phyloP scores from a whole-genome alignment of 148 eudicot genomes.

The Silene uniflora region DNA sequence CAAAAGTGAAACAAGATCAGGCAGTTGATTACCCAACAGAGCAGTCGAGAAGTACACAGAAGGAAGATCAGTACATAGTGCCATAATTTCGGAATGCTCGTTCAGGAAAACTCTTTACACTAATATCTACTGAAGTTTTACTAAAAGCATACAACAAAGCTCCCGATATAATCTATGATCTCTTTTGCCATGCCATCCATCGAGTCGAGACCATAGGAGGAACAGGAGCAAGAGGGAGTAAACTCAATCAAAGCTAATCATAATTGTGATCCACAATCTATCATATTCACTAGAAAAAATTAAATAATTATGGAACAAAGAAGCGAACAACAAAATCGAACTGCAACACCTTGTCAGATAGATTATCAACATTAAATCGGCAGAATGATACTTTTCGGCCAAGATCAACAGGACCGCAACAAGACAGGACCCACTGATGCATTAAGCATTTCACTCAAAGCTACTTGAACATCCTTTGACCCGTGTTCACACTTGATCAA shows the following conservation, averaged over 20 bases:
- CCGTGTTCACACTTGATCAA: constrained; percentile 87
- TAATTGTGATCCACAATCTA: constrained; percentile 12
- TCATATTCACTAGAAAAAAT: neutral
- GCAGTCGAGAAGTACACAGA: too few species aligned
- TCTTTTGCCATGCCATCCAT: constrained; percentile 15
- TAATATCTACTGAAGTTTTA: neutral
- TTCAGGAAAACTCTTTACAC: too few species aligned
- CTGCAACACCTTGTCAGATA: constrained; percentile 6
- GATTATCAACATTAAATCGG: constrained; percentile 19
- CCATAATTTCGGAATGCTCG: too few species aligned
- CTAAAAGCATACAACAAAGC: constrained; percentile 29
- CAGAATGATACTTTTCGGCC: constrained; percentile 11
- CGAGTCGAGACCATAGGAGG: neutral
- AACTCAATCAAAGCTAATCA: constrained; percentile 17
- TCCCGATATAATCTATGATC: constrained; percentile 14
- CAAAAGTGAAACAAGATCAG: neutral
- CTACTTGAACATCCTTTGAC: constrained; percentile 71
- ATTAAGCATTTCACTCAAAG: constrained; percentile 75
- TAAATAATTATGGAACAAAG: constrained; percentile 9
- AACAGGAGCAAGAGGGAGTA: neutral
- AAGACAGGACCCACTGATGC: constrained; percentile 64
- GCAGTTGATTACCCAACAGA: neutral
- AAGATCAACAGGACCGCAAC: constrained; percentile 52
- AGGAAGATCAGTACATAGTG: too few species aligned
- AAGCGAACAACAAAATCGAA: constrained; percentile 18